Evolutionary conservation across 768 basidiomycete genomes (phyloP).

Genomic region (Asterophora parasitica): DNA sequence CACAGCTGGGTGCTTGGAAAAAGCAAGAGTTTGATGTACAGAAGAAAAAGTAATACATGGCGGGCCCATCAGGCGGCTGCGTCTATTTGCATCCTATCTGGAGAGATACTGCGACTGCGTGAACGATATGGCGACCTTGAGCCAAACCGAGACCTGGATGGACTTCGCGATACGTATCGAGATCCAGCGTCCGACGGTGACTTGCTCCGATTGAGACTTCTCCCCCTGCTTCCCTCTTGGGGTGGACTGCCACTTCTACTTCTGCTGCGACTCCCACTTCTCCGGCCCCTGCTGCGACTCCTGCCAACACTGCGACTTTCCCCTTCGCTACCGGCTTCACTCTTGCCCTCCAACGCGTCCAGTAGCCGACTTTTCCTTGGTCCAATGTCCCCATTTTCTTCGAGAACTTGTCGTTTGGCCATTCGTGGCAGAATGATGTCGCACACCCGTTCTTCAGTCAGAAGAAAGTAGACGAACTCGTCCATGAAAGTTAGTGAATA

Average conservation of each 20-base stretch:
- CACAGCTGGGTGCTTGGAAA: constrained; percentile 55
- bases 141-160: constrained; percentile 45
- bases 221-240: constrained; percentile 17
- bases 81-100: constrained; percentile 47
- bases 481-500: constrained; percentile 87
- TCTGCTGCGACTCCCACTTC: constrained; percentile 23
- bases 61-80: constrained; percentile 12
- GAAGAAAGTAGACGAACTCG: constrained; percentile 80
- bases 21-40: constrained; percentile 38
- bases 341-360: constrained; percentile 78
- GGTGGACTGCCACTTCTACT: constrained; percentile 22
- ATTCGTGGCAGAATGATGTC: constrained; percentile 94
- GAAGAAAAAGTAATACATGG: constrained; percentile 31
- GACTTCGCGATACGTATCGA: constrained; percentile 64
- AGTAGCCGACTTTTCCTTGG: constrained; percentile 84
- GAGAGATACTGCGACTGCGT: constrained; percentile 56
- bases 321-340: constrained; percentile 42
- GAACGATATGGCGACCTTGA: constrained; percentile 46
- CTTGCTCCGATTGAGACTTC: constrained; percentile 19
- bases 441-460: constrained; percentile 89
- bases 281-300: constrained; percentile 29
- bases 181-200: constrained; percentile 44
- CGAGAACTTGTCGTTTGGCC: constrained; percentile 77
- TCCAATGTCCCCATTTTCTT: constrained; percentile 88
- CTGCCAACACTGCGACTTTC: constrained; percentile 36